Percentiles rank a stretch among this genome's conserved stretches.
These are phyloP conservation scores for Linum trigynum DNA, from an alignment of 345 rosid genomes.

Conservation along the genomic window DNA sequence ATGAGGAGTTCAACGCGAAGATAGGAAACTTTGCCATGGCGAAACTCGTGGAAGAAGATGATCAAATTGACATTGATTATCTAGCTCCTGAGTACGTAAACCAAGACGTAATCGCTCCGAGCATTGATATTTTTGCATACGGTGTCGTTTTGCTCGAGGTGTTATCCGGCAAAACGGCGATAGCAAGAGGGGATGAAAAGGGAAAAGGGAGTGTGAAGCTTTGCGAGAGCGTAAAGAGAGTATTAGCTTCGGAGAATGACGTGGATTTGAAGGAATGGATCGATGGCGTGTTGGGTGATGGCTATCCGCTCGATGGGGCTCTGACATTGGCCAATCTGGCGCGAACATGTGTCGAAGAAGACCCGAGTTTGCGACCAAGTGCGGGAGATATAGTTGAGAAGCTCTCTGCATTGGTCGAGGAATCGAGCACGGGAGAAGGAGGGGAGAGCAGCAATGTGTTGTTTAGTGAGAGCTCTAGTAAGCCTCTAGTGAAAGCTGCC, in stretches of 20 bases:
- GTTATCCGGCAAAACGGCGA: conserved; percentile 54
- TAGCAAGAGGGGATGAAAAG: conserved; percentile 27
- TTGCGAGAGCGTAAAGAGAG: conserved; percentile 32
- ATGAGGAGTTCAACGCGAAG: conserved; percentile 82
- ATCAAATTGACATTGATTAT: conserved; percentile 26
- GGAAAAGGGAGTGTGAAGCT: conserved; percentile 34
- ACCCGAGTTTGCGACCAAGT: conserved; percentile 52
- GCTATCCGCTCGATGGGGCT: conserved; percentile 59
- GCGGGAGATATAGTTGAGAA: conserved; percentile 67
- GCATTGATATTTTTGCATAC: conserved; percentile 56
- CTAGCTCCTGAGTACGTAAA: conserved; percentile 51
- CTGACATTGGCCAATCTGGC: conserved; percentile 58
- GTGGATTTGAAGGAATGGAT: conserved; percentile 58
- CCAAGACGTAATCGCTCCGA: conserved; percentile 40
- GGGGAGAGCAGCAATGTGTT: conserved; percentile 7
- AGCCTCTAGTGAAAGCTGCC: conserved; percentile 47
- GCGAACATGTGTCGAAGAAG: conserved; percentile 56
- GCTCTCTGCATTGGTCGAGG: conserved; percentile 52
- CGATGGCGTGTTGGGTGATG: conserved; percentile 65
- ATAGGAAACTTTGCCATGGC: conserved; percentile 74
- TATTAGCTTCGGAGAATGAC: conserved; percentile 35
- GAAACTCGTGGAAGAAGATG: conserved; percentile 36
- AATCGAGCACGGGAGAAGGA: conserved; percentile 33
- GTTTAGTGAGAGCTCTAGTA: conserved; percentile 57
- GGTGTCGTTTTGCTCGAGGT: conserved; percentile 71